phyloP scores from a whole-genome alignment of 371 early-diverging fungal genomes.

The Capillidium heterosporum region DNA sequence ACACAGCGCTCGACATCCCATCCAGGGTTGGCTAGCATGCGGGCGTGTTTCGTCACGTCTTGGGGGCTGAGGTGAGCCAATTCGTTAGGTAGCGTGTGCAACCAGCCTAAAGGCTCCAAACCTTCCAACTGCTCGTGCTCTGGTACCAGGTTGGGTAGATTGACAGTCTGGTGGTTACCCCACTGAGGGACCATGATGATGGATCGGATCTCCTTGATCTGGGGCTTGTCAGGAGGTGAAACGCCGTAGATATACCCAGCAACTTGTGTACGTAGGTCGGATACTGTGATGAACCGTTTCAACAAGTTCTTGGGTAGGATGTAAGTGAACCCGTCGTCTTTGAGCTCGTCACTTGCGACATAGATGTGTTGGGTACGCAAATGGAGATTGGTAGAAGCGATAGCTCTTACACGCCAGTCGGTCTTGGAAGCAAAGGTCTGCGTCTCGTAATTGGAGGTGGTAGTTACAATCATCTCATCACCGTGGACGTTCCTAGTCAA shows the following conservation, averaged over 20 bases:
- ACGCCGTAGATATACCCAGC: constrained; percentile 91
- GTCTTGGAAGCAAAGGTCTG: constrained; percentile 95
- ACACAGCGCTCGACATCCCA: constrained; percentile 94
- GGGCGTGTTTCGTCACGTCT: constrained; percentile 80
- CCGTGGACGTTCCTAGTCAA: constrained; percentile 94
- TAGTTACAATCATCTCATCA: constrained; percentile 94
- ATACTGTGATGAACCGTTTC: constrained; percentile 84
- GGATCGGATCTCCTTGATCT: constrained; percentile 89
- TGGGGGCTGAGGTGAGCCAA: constrained; percentile 77
- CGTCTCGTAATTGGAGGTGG: constrained; percentile 92
- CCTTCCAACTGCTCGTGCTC: constrained; percentile 79
- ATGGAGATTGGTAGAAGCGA: constrained; percentile 84
- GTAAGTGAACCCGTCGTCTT: constrained; percentile 83
- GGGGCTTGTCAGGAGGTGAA: constrained; percentile 77
- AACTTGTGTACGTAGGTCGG: constrained; percentile 90
- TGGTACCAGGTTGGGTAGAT: constrained; percentile 74
- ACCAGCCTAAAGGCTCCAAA: constrained; percentile 93
- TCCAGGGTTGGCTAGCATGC: constrained; percentile 60
- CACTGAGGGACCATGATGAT: constrained; percentile 95
- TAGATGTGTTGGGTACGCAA: constrained; percentile 92
- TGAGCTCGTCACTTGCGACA: constrained; percentile 85
- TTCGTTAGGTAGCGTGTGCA: constrained; percentile 93
- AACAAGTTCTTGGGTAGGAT: constrained; percentile 93
- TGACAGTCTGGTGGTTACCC: constrained; percentile 87
- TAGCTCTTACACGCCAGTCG: constrained; percentile 95